Evolutionary conservation across 164 flowering plant species (phyloP).

Genomic region (Kingdonia uniflora): DNA sequence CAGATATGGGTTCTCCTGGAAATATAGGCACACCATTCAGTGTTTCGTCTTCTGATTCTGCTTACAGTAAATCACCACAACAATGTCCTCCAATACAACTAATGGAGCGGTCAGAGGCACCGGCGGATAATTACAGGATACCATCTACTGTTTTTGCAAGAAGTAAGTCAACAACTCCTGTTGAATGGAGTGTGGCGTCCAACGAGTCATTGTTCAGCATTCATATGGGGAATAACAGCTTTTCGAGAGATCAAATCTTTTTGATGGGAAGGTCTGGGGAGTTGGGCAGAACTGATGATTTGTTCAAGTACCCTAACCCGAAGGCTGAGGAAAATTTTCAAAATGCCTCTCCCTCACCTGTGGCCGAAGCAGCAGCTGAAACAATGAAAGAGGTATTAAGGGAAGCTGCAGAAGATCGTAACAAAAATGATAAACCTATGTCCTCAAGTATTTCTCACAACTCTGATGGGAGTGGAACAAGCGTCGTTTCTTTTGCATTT

Average conservation of each 20-base stretch:
- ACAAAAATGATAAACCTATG: background rate
- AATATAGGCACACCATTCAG: background rate
- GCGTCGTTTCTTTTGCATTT: constrained; percentile 40
- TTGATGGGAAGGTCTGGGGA: constrained; percentile 27
- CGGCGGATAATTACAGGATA: constrained; percentile 46
- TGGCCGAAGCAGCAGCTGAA: constrained; percentile 14
- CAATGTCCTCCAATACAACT: constrained; percentile 48
- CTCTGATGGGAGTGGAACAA: constrained; percentile 34
- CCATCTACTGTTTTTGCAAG: constrained; percentile 54
- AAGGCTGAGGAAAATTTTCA: background rate
- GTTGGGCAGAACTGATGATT: constrained; percentile 16
- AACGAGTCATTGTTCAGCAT: constrained; percentile 85
- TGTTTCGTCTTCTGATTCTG: constrained; percentile 12
- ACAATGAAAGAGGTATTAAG: constrained; percentile 17
- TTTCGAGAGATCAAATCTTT: constrained; percentile 40
- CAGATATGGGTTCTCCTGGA: too few species aligned
- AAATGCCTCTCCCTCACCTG: constrained; percentile 3
- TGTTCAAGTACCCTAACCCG: constrained; percentile 1
- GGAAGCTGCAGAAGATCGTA: constrained; percentile 11
- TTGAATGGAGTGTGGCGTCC: constrained; percentile 81
- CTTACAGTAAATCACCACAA: constrained; percentile 5
- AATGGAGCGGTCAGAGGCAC: constrained; percentile 42
- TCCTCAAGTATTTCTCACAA: constrained; percentile 21
- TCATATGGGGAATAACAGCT: constrained; percentile 54
- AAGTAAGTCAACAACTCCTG: constrained; percentile 26